Percentiles rank a stretch among this genome's conserved stretches.
These are phyloP conservation scores for Osmanthus fragrans DNA, from an alignment of 257 asterid species.

Conservation along the genomic window DNA sequence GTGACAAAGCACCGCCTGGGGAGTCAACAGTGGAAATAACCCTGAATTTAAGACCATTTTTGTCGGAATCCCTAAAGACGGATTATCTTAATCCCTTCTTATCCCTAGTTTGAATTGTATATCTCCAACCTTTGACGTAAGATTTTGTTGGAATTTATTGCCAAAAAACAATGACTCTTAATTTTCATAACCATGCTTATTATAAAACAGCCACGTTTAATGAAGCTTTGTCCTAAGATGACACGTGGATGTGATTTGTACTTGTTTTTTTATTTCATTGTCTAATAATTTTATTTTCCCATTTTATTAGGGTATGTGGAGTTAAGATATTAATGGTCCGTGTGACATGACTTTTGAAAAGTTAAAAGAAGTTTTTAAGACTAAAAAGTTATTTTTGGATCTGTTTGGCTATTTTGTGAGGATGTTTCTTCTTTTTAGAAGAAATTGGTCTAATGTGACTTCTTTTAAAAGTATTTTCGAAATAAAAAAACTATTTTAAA, in stretches of 20 bases:
- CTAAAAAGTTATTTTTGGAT: too few relatives aligned
- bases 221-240: background rate
- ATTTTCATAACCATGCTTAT: background rate
- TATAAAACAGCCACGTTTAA: slow-evolving; percentile 1
- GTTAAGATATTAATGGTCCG: too few relatives aligned
- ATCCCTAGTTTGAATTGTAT: slow-evolving; percentile 11
- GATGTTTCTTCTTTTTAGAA: too few relatives aligned
- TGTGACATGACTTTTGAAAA: too few relatives aligned
- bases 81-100: slow-evolving; percentile 3
- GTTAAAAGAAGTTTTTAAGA: too few relatives aligned
- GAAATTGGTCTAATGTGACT: too few relatives aligned
- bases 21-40: background rate
- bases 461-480: too few relatives aligned
- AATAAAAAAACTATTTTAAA: too few relatives aligned
- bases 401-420: too few relatives aligned
- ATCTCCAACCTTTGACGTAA: slow-evolving; percentile 16
- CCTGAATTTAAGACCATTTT: background rate
- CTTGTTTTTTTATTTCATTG: too few relatives aligned
- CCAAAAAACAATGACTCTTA: background rate
- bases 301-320: too few relatives aligned
- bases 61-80: background rate
- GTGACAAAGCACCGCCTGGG: background rate
- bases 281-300: too few relatives aligned
- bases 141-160: slow-evolving; percentile 32
- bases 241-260: background rate